These are phyloP conservation scores for Heliosperma pusillum DNA, from an alignment of 148 eudicot genomes.

Conservation along the genomic window DNA sequence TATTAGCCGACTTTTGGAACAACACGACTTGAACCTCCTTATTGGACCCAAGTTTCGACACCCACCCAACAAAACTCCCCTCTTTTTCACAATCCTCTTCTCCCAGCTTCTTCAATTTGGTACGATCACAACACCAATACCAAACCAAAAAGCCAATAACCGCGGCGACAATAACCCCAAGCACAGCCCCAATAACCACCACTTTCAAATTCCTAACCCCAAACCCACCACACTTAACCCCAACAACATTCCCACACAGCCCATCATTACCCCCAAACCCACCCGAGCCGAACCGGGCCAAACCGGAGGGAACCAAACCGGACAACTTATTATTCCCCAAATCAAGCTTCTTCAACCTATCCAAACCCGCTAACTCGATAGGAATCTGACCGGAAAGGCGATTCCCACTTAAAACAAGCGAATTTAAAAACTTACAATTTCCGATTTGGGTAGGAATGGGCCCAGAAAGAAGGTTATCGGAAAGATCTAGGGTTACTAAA, in stretches of 20 bases:
- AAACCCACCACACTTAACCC: conserved; percentile 43
- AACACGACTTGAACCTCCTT: conserved; percentile 64
- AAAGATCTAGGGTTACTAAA: conserved; percentile 63
- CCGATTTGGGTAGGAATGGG: conserved; percentile 48
- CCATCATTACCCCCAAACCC: conserved; percentile 52
- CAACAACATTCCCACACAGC: conserved; percentile 58
- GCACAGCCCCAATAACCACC: conserved; percentile 64
- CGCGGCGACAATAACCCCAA: conserved; percentile 55
- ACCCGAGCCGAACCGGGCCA: conserved; percentile 22
- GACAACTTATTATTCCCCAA: conserved; percentile 46
- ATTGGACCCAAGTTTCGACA: conserved; percentile 50
- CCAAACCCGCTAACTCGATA: conserved; percentile 42
- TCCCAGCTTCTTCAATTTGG: conserved; percentile 19
- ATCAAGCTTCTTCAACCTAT: conserved; percentile 49
- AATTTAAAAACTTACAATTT: conserved; percentile 61
- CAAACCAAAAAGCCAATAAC: conserved; percentile 61
- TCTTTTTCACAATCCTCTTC: conserved; percentile 39
- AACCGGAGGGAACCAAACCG: conserved; percentile 50
- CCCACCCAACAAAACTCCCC: conserved; percentile 52
- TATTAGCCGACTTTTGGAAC: conserved; percentile 78
- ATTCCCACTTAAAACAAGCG: conserved; percentile 42
- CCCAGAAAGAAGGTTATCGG: conserved; percentile 51
- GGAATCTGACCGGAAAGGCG: conserved; percentile 60
- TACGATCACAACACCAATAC: conserved; percentile 58
- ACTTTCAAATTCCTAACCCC: conserved; percentile 49